phyloP scores from a whole-genome alignment of 768 basidiomycete species.

The Termitomyces sp. region DNA sequence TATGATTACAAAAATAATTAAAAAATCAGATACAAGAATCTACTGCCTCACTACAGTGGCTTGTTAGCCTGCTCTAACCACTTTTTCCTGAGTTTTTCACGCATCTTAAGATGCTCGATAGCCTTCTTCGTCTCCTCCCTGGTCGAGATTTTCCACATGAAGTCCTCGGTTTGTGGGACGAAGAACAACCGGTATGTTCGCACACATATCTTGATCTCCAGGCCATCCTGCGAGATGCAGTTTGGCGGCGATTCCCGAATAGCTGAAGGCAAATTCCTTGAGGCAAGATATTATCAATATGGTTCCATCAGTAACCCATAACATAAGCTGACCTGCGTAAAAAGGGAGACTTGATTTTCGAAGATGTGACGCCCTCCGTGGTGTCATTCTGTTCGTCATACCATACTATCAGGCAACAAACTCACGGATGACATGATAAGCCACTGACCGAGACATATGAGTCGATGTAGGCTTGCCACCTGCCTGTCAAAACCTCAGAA shows the following conservation, averaged over 20 bases:
- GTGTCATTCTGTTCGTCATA: constrained; percentile 42
- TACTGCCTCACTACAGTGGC: not conserved
- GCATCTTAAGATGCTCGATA: constrained; percentile 24
- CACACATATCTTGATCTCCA: constrained; percentile 85
- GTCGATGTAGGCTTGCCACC: constrained; percentile 80
- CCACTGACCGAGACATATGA: constrained; percentile 63
- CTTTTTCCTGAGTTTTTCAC: constrained; percentile 29
- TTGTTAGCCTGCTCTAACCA: constrained; percentile 31
- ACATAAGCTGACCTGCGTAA: constrained; percentile 52
- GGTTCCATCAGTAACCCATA: not conserved
- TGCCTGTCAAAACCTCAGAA: constrained; percentile 68
- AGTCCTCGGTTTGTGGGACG: constrained; percentile 65
- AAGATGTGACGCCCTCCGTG: constrained; percentile 49
- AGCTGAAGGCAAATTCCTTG: constrained; percentile 37
- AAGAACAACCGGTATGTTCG: constrained; percentile 81
- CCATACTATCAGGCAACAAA: not conserved
- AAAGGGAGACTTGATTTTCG: constrained; percentile 55
- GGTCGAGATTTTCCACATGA: constrained; percentile 45
- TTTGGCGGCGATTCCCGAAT: constrained; percentile 37
- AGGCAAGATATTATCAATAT: not conserved
- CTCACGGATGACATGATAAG: not conserved
- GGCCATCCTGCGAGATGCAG: constrained; percentile 49
- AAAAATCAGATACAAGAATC: not conserved
- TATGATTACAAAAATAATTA: not conserved
- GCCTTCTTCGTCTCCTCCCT: constrained; percentile 36